Evolutionary conservation across 345 rosid species (phyloP), one percentile per base, ranked within the genome.

Genomic region (Lepidium aucheri): DNA sequence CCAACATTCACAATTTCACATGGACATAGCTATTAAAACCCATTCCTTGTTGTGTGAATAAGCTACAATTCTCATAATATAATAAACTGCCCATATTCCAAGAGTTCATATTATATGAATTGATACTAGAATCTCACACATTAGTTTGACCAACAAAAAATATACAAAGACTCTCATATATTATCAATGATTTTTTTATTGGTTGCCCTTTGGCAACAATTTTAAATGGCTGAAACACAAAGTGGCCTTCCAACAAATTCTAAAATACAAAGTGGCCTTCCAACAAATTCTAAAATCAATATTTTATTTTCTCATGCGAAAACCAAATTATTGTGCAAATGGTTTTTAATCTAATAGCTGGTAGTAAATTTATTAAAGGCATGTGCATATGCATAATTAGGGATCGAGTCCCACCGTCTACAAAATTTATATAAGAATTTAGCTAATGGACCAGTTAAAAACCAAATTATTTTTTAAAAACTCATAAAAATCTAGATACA

Each of bases 11-110:
- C n/a, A n/a, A n/a, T n/a, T n/a, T n/a, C n/a, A 60, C 65, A 44
- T 60, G 64, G 42, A 20, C 10, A 12, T 60, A 32, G 28, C 1
- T 13, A 3, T 46, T 20, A 20, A 20, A 33, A 11, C 35, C 10
- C 35, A 62, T 62, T 47, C 67, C 6, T 20, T 36, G 35, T 49
- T 22, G 14, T 22, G 14, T 26, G 30, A 26, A 26, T 26, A 26
- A 26, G 22, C 9, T 35, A 10, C 2, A 63, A 18, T 39, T 12
- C 6, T 12, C 14, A 44, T 49, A 20, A n/a, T n/a, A n/a, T n/a
- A n/a, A n/a, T n/a, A n/a, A n/a, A n/a, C n/a, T n/a, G n/a, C 36
- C n/a, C 47, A 63, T 15, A 63, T 24, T 49, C 43, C 68, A 49
- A 36, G 8, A 33, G 36, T n/a, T 24, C 11, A 20, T 35, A 24